These are phyloP conservation scores for Cunninghamia lanceolata DNA, from an alignment of 75 land plant species.

Conservation along the genomic window DNA sequence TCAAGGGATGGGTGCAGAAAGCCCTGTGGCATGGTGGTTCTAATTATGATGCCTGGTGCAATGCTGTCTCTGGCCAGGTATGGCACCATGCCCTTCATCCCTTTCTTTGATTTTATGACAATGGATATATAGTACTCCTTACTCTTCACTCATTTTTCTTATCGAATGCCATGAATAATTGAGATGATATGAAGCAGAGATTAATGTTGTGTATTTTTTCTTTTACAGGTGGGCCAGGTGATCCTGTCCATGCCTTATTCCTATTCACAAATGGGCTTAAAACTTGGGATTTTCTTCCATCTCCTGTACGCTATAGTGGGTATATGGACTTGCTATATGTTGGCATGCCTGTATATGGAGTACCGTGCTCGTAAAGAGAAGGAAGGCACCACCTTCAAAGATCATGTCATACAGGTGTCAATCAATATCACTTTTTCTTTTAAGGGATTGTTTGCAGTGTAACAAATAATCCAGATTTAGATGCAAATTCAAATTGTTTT, in stretches of 20 bases:
- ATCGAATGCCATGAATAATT: no score
- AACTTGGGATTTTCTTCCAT: conserved; percentile 30
- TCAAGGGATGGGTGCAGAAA: conserved; percentile 13
- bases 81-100: not conserved
- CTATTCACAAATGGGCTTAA: conserved; percentile 38
- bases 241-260: conserved; percentile 40
- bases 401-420: conserved; percentile 33
- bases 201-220: not conserved
- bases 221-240: conserved; percentile 41
- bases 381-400: conserved; percentile 46
- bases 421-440: not conserved
- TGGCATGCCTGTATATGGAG: conserved; percentile 35
- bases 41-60: conserved; percentile 58
- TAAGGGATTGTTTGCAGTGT: not conserved
- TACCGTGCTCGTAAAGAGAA: conserved; percentile 40
- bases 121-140: not conserved
- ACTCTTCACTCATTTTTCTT: not conserved
- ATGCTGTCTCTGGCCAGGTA: conserved; percentile 55
- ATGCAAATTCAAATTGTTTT: not conserved
- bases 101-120: not conserved
- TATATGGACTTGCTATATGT: conserved; percentile 36
- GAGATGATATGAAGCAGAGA: not conserved
- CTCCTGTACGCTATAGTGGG: conserved; percentile 29
- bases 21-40: conserved; percentile 55
- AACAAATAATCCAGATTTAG: not conserved